Evolutionary conservation across 305 asterid genomes (phyloP), one percentile per base, ranked within the genome.

Genomic region (Plantago coronopus): DNA sequence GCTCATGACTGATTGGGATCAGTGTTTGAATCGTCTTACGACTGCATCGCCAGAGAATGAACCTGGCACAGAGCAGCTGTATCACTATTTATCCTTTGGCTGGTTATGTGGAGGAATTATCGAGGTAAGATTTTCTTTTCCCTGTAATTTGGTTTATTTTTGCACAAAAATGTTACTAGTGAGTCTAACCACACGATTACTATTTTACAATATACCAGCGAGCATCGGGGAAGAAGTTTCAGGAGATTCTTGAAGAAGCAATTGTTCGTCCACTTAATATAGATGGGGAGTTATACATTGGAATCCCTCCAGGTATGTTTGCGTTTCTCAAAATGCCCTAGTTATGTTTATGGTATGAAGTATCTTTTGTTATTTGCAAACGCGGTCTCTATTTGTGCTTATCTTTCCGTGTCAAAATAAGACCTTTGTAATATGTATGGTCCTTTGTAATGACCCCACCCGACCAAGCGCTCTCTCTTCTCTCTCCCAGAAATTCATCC

Each of bases 61-160:
- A 72, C 96, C 99, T 69, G 97, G 97, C 66, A 57, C 57, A 58
- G 66, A 74, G 74, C 99, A 89, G 70, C 62, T 75, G 55, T 93
- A 93, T 78, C 99, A 93, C 69, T 89, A 83, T 70, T 67, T 93
- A 59, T 89, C 98, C 42, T 93, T 76, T 77, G 98, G 98, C 77
- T 93, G 93, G 93, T 78, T 93, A 66, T 87, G 96, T 78, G 99
- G 99, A 21, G 97, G 99, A 47, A 89, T 93, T 76, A 87, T 93
- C 48, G 99, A 93, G 99, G 99, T 89, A 91, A 40, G 40, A 20
- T 34, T 34, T 34, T 34, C 40, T 34, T 34, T 34, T 9, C 12
- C 38, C 38, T 15, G 57, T 14, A 1, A 14, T 22, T 6, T 50
- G 23, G 7, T 9, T 27, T 4, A 19, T 20, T 20, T 66, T 31